These are phyloP conservation scores for Fusarium siculi DNA, from an alignment of 2,329 filamentous ascomycete genomes.

Conservation along the genomic window DNA sequence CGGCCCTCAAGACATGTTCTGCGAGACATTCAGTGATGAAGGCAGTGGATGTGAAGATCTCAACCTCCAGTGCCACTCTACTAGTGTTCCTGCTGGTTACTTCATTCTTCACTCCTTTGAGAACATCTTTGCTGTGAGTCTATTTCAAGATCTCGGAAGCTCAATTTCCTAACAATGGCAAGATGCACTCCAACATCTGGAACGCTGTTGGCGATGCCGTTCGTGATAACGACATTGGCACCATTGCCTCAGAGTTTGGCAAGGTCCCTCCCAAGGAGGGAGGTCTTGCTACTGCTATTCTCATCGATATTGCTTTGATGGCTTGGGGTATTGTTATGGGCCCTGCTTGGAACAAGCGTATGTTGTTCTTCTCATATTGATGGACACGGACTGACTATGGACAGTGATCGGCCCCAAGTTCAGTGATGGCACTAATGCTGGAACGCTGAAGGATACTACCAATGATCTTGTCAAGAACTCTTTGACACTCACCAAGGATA, in stretches of 20 bases:
- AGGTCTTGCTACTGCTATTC: slow-evolving; percentile 5
- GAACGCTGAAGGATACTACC: slow-evolving; percentile 14
- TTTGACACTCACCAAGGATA: slow-evolving; percentile 18
- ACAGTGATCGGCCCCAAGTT: slow-evolving; percentile 20
- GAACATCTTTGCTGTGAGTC: slow-evolving; percentile 9
- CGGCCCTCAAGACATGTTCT: slow-evolving; percentile 26
- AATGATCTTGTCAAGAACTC: slow-evolving; percentile 29
- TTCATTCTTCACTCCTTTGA: slow-evolving; percentile 24
- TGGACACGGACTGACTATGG: rapidly evolving
- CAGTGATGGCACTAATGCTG: neutral
- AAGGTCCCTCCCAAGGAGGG: slow-evolving; percentile 15
- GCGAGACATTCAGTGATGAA: slow-evolving; percentile 17
- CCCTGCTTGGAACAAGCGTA: slow-evolving; percentile 26
- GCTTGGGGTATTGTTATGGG: slow-evolving; percentile 24
- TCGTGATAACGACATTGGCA: slow-evolving; percentile 15
- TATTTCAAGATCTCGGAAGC: neutral
- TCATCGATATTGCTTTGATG: slow-evolving; percentile 22
- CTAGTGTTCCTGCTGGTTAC: slow-evolving; percentile 13
- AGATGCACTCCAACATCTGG: slow-evolving; percentile 31
- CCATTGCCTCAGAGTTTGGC: slow-evolving; percentile 18
- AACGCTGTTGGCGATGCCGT: slow-evolving; percentile 22
- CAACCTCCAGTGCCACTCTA: slow-evolving; percentile 11
- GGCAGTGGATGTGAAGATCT: slow-evolving; percentile 16
- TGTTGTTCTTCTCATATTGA: rapidly evolving
- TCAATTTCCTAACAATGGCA: rapidly evolving